A percentile compares a stretch with the other conserved stretches of the same genome.
Conservation (phyloP, 306 rosid genomes). For the Quercus dentata region DNA sequence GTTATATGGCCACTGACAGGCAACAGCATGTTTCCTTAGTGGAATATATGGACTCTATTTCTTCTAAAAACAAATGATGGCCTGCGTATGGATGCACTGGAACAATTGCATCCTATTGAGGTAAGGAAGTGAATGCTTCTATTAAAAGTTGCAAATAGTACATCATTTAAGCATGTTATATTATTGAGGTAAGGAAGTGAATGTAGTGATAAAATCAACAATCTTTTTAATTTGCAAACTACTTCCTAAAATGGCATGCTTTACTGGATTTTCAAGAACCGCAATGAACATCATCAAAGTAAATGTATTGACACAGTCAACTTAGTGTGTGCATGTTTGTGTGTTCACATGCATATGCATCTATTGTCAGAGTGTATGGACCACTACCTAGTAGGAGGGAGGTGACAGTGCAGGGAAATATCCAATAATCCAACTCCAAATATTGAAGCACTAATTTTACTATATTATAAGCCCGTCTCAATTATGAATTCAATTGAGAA, state of each 20-base stretch:
- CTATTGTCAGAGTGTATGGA: neutral
- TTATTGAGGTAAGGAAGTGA: too few relatives aligned
- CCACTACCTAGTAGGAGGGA: neutral
- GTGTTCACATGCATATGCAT: too few relatives aligned
- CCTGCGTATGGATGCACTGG: conserved; percentile 47
- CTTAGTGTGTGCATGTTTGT: neutral
- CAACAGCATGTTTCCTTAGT: conserved; percentile 39
- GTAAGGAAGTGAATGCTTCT: conserved; percentile 8
- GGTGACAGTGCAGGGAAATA: neutral
- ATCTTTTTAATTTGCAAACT: neutral
- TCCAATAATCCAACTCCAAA: neutral
- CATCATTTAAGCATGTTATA: neutral
- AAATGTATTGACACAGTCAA: neutral
- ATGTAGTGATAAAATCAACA: neutral
- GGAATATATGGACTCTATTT: conserved; percentile 1
- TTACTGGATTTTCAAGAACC: neutral
- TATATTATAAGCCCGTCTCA: neutral
- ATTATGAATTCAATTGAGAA: neutral
- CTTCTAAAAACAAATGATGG: conserved; percentile 39
- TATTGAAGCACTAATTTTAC: neutral
- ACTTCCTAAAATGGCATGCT: neutral
- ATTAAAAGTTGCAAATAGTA: neutral
- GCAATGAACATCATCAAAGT: neutral
- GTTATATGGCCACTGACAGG: conserved; percentile 35
- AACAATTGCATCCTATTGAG: conserved; percentile 64